These are phyloP conservation scores for Lithospermum erythrorhizon DNA, from an alignment of 257 asterid species.

Conservation along the genomic window DNA sequence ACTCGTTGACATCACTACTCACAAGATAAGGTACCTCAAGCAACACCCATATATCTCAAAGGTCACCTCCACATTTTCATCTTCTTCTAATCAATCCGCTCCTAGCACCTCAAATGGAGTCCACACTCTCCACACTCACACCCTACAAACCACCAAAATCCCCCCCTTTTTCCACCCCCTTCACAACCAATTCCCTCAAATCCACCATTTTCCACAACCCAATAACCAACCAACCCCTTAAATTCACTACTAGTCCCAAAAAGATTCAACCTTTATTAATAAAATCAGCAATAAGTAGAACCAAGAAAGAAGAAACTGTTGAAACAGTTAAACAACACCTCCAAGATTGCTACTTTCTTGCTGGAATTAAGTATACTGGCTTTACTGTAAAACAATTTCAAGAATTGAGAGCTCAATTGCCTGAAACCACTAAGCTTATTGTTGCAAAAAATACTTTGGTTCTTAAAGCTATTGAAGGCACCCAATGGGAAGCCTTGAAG, in stretches of 20 bases:
- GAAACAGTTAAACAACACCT: constrained; percentile 66
- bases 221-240: constrained; percentile 19
- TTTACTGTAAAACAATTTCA: constrained; percentile 70
- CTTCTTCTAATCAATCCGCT: constrained; percentile 4
- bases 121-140: constrained; percentile 47
- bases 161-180: constrained; percentile 10
- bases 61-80: not conserved
- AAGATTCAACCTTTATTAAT: constrained; percentile 28
- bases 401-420: constrained; percentile 61
- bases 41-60: not conserved
- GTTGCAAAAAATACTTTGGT: constrained; percentile 90
- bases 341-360: constrained; percentile 58
- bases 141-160: constrained; percentile 26
- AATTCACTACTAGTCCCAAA: constrained; percentile 15
- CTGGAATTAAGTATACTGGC: constrained; percentile 83
- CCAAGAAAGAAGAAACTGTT: constrained; percentile 82
- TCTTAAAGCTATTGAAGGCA: constrained; percentile 75
- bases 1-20: no score
- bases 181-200: constrained; percentile 40
- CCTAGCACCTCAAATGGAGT: constrained; percentile 41
- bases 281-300: constrained; percentile 72
- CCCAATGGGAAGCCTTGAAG: constrained; percentile 68
- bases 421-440: constrained; percentile 61
- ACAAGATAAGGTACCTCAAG: no score
- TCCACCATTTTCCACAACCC: constrained; percentile 50